Base-by-base conservation (phyloP, 2,329 filamentous ascomycete species). In the Orbilia blumenaviensis region DNA sequence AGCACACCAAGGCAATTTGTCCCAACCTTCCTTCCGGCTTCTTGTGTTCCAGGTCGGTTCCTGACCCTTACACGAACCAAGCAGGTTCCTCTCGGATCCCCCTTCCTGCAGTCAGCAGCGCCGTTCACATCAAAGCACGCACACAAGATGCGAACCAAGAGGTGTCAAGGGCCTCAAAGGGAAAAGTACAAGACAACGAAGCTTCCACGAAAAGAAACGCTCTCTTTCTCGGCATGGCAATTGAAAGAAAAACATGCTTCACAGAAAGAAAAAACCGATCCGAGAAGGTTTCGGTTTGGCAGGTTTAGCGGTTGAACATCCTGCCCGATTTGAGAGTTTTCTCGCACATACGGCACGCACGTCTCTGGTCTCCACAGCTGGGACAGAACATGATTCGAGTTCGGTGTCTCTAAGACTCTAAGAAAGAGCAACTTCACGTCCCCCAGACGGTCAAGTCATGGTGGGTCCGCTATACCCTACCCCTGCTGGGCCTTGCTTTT, bases 41-140 rank as follows among this genome's bases (percentile, higher is more conserved):
- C 34, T 61, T 1, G 36, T 44, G 41, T 61, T 50, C 36, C 38
- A 32, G 38, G 50, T 41, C 16, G 23, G 66, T 71, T 62, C 66
- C 66, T 71, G 66, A 36, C 54, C 54, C 66, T 61, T 61, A 44
- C 66, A 63, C 66, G 2, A 69, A 63, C 66, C 18, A 38, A 69
- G 66, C 54, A 69, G 66, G 66, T 71, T 71, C 52, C 18, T 25
- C 25, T 56, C 16, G 14, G 14, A 14, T 27, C n/a, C 9, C n/a
- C 12, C 16, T 21, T 52, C 27, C 48, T 56, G 29, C 52, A 38
- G 52, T 56, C 52, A 56, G 56, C 44, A 62, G 12, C 23, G 29
- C 54, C 41, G n/a, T 61, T 52, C 44, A 42, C 42, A 44, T 56
- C 23, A 46, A 62, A 48, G 25, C n/a, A 48, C 44, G n/a, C 32